Base-by-base conservation (phyloP, 2,329 filamentous ascomycete species). In the Colletotrichum viniferum region DNA sequence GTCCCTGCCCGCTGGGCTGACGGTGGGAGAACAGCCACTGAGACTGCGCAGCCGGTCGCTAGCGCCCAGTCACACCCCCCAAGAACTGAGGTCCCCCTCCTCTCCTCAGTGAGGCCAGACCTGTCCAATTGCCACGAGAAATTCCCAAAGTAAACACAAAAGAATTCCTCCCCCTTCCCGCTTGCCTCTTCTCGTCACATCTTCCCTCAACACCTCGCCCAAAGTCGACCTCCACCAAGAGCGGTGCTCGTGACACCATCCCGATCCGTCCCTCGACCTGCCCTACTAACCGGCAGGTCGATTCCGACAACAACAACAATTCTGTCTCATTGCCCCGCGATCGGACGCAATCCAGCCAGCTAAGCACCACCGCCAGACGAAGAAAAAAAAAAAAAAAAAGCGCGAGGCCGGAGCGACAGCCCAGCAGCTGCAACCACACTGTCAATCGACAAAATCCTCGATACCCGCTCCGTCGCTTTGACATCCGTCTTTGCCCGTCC, bases 61-160 rank as follows among this genome's bases (percentile, higher is more conserved):
- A 68, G 62, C 73, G 69, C 43, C 69, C 32, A 56, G 55, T 71
- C 36, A 73, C 30, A 38, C 63, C 52, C 61, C 48, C 52, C n/a
- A 52, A 48, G n/a, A 24, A 60, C 30, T 62, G 24, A 3, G 26
- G 18, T 30, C 4, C 30, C 32, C 62, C 64, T 24, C n/a, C 14
- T 26, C 43, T 4, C 21, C 36, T 18, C 55, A 28, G 58, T 32
- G 18, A 52, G 43, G 43, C 43, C 10, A 13, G 10, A 32, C 56
- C 52, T 21, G 26, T 18, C 71, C 60, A 43, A 63, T 52, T 28
- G 30, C 55, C 30, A 62, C 32, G 69, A 73, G 73, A 69, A 75
- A 73, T 43, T 60, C 63, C 63, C 69, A 75, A 75, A 75, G 69
- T 73, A 75, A 75, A 75, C 73, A 75, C 73, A 75, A 68, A 73